Percentiles rank a stretch among this genome's conserved stretches.
Conservation (phyloP, 1,284 basidiomycete species). For the Veloboletus limbatus region DNA sequence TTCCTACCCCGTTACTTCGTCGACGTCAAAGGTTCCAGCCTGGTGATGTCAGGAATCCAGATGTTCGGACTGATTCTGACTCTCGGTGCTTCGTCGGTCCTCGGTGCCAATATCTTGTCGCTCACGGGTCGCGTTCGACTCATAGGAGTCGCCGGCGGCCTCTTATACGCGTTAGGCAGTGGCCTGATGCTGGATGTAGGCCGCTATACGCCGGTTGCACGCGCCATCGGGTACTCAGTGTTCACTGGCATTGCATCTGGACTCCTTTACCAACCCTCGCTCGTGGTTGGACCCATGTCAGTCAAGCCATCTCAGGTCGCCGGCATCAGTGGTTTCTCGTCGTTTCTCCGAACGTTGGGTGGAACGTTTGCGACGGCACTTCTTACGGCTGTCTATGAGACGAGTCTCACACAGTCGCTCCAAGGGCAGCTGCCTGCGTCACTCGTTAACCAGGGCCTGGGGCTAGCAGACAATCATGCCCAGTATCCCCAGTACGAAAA, state of each 20-base stretch:
- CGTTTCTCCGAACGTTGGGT: slow-evolving; percentile 33
- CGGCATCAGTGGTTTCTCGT: slow-evolving; percentile 37
- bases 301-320: slow-evolving; percentile 34
- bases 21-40: slow-evolving; percentile 32
- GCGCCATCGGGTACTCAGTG: slow-evolving; percentile 32
- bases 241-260: slow-evolving; percentile 33
- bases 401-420: slow-evolving; percentile 31
- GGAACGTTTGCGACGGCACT: slow-evolving; percentile 38
- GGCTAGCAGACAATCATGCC: slow-evolving; percentile 28
- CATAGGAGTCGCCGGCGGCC: slow-evolving; percentile 29
- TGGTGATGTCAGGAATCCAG: slow-evolving; percentile 32
- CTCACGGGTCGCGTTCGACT: slow-evolving; percentile 32
- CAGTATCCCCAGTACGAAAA: slow-evolving; percentile 34
- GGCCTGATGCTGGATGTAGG: slow-evolving; percentile 31
- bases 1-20: slow-evolving; percentile 39
- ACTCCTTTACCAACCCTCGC: slow-evolving; percentile 35
- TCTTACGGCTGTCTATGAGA: slow-evolving; percentile 33
- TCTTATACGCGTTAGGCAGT: slow-evolving; percentile 32
- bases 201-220: slow-evolving; percentile 26
- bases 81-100: slow-evolving; percentile 32
- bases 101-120: slow-evolving; percentile 33
- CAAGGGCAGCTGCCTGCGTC: slow-evolving; percentile 27
- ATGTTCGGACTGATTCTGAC: slow-evolving; percentile 35
- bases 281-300: slow-evolving; percentile 36
- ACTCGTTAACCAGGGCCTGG: slow-evolving; percentile 31